Evolutionary conservation across 345 rosid genomes (phyloP).

Genomic region (Noccaea bulbosa): DNA sequence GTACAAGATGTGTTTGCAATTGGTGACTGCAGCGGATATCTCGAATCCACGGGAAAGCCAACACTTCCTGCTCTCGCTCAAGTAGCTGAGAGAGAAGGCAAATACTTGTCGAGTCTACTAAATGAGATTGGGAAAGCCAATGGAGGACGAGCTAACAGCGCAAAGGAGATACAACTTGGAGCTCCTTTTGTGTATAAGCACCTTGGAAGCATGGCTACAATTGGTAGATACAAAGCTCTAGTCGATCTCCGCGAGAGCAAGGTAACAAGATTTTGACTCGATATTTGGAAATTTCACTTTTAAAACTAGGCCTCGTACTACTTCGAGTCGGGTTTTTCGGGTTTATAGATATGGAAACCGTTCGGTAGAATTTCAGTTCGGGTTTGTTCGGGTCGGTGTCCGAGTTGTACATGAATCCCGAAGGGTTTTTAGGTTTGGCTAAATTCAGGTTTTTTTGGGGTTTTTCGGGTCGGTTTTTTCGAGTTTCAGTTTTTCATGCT

Average conservation of each 20-base stretch:
- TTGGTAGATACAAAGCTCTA: conserved; percentile 91
- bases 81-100: conserved; percentile 97
- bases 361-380: no score
- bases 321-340: no score
- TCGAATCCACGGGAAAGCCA: conserved; percentile 78
- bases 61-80: conserved; percentile 97
- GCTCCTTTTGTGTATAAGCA: conserved; percentile 84
- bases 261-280: conserved; percentile 48
- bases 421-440: no score
- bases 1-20: conserved; percentile 80
- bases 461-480: no score
- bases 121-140: conserved; percentile 68
- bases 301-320: background rate
- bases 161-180: conserved; percentile 62
- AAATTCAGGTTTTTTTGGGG: no score
- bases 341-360: no score
- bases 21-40: conserved; percentile 96
- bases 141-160: conserved; percentile 75
- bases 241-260: conserved; percentile 95
- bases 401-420: no score
- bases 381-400: no score
- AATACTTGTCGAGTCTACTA: conserved; percentile 64
- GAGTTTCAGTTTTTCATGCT: no score
- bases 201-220: conserved; percentile 94
- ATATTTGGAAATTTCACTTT: background rate